Evolutionary conservation across 371 early-diverging fungal species (phyloP).

Genomic region (Rhizomucor miehei): DNA sequence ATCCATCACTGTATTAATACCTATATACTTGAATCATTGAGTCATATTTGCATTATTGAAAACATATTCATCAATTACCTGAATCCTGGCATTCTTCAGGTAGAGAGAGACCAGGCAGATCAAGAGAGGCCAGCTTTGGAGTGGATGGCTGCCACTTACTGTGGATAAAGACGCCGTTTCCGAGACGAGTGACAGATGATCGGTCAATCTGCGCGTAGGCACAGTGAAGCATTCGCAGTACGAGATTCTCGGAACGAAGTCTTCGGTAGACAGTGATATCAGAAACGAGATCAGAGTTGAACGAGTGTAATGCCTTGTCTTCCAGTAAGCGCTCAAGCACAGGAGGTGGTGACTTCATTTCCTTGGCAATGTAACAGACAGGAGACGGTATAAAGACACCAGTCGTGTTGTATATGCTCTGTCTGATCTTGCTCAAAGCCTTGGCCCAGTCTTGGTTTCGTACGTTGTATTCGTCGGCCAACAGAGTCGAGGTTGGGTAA

Average conservation of each 20-base stretch:
- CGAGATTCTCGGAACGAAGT: slow-evolving; percentile 33
- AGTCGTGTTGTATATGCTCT: slow-evolving; percentile 33
- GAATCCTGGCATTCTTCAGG: neutral
- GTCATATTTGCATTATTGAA: neutral
- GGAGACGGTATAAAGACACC: slow-evolving; percentile 22
- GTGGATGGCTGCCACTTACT: slow-evolving; percentile 30
- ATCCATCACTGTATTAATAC: neutral
- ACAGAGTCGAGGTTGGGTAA: too few relatives aligned
- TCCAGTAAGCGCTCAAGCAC: neutral
- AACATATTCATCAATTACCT: neutral
- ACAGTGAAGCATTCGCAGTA: slow-evolving; percentile 32
- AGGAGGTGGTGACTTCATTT: slow-evolving; percentile 2
- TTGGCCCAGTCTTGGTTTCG: slow-evolving; percentile 14
- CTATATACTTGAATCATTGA: neutral
- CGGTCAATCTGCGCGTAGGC: slow-evolving; percentile 13
- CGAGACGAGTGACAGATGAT: slow-evolving; percentile 26
- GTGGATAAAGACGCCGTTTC: slow-evolving; percentile 41
- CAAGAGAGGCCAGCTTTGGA: neutral
- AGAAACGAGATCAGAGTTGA: slow-evolving; percentile 3
- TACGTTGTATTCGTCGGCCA: too few relatives aligned
- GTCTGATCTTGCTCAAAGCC: slow-evolving; percentile 17
- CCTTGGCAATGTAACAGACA: slow-evolving; percentile 14
- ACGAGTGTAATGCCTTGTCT: slow-evolving; percentile 7
- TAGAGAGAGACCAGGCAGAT: too few relatives aligned
- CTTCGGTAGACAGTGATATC: slow-evolving; percentile 25